Conservation (phyloP, 2,329 filamentous ascomycete species). For the Aspergillus bombycis region DNA sequence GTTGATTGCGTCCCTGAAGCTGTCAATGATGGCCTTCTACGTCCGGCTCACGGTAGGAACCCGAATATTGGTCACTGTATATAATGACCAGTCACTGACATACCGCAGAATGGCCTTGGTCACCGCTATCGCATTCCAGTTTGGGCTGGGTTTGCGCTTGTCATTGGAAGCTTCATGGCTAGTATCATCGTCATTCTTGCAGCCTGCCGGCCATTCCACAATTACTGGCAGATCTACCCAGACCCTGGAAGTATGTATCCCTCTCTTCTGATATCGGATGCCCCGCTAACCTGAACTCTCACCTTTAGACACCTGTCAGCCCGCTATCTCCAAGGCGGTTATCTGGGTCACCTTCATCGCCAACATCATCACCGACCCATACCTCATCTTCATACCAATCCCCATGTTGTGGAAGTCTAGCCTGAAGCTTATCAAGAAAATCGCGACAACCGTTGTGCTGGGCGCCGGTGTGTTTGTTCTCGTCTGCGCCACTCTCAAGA, state of each 20-base stretch:
- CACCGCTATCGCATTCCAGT: slow-evolving; percentile 41
- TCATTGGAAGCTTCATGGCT: slow-evolving; percentile 50
- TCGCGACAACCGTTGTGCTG: slow-evolving; percentile 55
- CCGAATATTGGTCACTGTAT: not conserved
- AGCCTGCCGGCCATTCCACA: slow-evolving; percentile 54
- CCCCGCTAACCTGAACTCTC: not conserved
- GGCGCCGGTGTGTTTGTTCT: slow-evolving; percentile 57
- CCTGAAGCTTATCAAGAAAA: slow-evolving; percentile 53
- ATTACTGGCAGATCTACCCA: slow-evolving; percentile 61
- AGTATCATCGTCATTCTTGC: slow-evolving; percentile 53
- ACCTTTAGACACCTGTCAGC: slow-evolving; percentile 48
- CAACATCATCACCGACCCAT: slow-evolving; percentile 60
- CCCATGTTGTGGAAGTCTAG: slow-evolving; percentile 58
- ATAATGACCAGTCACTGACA: not conserved
- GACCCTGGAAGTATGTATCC: slow-evolving; percentile 55
- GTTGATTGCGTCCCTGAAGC: slow-evolving; percentile 55
- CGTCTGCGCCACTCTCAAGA: slow-evolving; percentile 55
- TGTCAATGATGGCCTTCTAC: slow-evolving; percentile 59
- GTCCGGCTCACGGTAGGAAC: slow-evolving; percentile 48
- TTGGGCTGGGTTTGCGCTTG: slow-evolving; percentile 52
- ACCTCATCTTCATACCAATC: slow-evolving; percentile 60
- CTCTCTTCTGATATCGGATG: not conserved
- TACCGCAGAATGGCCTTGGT: slow-evolving; percentile 24
- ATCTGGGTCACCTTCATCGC: slow-evolving; percentile 52
- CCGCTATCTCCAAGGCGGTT: slow-evolving; percentile 52